phyloP scores from a whole-genome alignment of 2,329 filamentous ascomycete species.

The Pseudogymnoascus verrucosus region DNA sequence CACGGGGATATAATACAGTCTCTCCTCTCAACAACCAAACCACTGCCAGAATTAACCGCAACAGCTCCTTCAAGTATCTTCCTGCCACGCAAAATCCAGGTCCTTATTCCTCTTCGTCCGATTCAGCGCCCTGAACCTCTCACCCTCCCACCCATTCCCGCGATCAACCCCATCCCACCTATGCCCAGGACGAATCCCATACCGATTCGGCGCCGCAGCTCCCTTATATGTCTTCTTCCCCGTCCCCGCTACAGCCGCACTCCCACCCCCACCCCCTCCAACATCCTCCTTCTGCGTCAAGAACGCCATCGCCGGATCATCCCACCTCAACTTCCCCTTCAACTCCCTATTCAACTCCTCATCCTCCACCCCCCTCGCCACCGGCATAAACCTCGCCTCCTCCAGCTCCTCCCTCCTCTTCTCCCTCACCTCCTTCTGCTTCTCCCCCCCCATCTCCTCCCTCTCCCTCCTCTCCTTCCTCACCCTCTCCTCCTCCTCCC shows the following conservation, averaged over 20 bases:
- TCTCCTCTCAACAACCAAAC: background rate
- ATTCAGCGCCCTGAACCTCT: conserved; percentile 87
- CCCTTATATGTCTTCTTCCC: conserved; percentile 58
- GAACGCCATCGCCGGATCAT: conserved; percentile 85
- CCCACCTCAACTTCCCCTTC: conserved; percentile 72
- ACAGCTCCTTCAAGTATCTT: conserved; percentile 47
- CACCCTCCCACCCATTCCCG: conserved; percentile 84
- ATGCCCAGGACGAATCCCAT: conserved; percentile 86
- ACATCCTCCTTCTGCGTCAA: conserved; percentile 44
- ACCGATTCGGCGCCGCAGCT: conserved; percentile 78
- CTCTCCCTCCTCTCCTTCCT: conserved; percentile 56
- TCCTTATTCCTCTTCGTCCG: conserved; percentile 66
- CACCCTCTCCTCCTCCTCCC: conserved; percentile 64
- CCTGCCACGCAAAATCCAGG: conserved; percentile 89
- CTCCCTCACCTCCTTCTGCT: conserved; percentile 64
- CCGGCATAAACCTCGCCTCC: conserved; percentile 73
- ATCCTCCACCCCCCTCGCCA: conserved; percentile 79
- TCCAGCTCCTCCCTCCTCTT: conserved; percentile 59
- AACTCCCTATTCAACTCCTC: conserved; percentile 77
- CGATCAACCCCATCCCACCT: conserved; percentile 96
- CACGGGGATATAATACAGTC: background rate
- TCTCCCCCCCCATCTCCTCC: conserved; percentile 72
- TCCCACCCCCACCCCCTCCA: conserved; percentile 13
- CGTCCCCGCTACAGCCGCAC: conserved; percentile 9
- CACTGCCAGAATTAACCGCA: background rate